Conservation (phyloP, 768 basidiomycete genomes). For the Termitomyces sp. region DNA sequence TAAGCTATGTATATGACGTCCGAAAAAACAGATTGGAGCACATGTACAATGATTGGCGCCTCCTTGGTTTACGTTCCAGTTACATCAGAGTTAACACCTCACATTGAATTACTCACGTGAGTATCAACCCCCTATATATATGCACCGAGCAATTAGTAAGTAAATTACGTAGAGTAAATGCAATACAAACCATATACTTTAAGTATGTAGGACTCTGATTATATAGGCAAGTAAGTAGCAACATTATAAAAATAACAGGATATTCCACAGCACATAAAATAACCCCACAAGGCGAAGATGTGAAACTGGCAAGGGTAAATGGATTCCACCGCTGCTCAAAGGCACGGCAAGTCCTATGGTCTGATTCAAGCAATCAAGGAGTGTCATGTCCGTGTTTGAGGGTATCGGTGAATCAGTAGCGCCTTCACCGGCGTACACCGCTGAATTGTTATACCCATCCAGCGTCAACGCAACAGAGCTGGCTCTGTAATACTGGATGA, state of each 20-base stretch:
- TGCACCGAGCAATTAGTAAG: background rate
- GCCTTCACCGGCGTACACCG: slow-evolving; percentile 28
- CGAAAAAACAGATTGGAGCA: too few relatives aligned
- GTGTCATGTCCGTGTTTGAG: slow-evolving; percentile 31
- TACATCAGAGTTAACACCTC: too few relatives aligned
- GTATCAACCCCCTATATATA: background rate
- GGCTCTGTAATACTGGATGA: slow-evolving; percentile 62
- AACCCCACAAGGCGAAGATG: background rate
- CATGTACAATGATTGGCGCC: too few relatives aligned
- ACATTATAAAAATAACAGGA: background rate
- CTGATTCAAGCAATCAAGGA: slow-evolving; percentile 45
- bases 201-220: background rate
- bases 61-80: too few relatives aligned
- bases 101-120: too few relatives aligned
- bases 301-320: background rate
- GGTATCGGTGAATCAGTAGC: slow-evolving; percentile 40
- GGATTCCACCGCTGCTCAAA: slow-evolving; percentile 3
- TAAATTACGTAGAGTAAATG: background rate
- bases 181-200: too few relatives aligned
- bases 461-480: slow-evolving; percentile 55
- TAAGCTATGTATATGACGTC: too few relatives aligned
- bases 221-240: background rate
- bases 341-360: slow-evolving; percentile 2
- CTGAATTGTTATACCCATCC: slow-evolving; percentile 63
- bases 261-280: background rate